phyloP scores from a whole-genome alignment of 495 filamentous ascomycete species.

The Venustampulla echinocandica region DNA sequence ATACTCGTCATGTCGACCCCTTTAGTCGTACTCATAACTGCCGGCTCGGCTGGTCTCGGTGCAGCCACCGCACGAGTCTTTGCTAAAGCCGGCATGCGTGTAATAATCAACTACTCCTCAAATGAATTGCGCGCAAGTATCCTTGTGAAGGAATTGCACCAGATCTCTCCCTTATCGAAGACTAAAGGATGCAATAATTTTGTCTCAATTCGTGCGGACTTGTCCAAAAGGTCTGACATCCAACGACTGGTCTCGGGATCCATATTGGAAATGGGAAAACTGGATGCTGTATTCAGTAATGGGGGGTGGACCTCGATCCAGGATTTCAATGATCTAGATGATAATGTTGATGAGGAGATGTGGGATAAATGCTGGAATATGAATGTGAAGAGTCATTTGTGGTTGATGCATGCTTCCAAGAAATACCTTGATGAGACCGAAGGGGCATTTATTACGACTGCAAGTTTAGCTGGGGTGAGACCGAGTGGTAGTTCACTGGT shows the following conservation, averaged over 20 bases:
- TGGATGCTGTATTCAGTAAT: conserved; percentile 49
- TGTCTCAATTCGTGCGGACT: conserved; percentile 39
- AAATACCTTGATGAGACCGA: conserved; percentile 37
- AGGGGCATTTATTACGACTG: conserved; percentile 45
- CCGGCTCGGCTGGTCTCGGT: conserved; percentile 47
- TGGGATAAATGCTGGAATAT: conserved; percentile 49
- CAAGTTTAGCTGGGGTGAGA: conserved; percentile 44
- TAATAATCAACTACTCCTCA: conserved; percentile 46
- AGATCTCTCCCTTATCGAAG: conserved; percentile 17
- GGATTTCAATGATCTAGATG: conserved; percentile 41
- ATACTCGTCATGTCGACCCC: background rate
- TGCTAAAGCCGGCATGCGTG: conserved; percentile 36
- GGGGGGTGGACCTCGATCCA: conserved; percentile 47
- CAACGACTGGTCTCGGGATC: conserved; percentile 35
- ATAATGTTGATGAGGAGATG: conserved; percentile 46
- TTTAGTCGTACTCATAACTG: conserved; percentile 44
- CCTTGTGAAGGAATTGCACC: conserved; percentile 35
- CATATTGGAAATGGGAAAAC: conserved; percentile 34
- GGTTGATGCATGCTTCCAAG: conserved; percentile 42
- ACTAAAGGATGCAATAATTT: conserved; percentile 21
- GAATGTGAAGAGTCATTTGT: conserved; percentile 52
- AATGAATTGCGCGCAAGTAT: conserved; percentile 34
- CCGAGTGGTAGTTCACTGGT: conserved; percentile 42
- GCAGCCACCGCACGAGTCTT: conserved; percentile 43
- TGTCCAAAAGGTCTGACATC: conserved; percentile 35